Evolutionary conservation across 371 early-diverging fungal species (phyloP).

Genomic region (Mortierella sp.): DNA sequence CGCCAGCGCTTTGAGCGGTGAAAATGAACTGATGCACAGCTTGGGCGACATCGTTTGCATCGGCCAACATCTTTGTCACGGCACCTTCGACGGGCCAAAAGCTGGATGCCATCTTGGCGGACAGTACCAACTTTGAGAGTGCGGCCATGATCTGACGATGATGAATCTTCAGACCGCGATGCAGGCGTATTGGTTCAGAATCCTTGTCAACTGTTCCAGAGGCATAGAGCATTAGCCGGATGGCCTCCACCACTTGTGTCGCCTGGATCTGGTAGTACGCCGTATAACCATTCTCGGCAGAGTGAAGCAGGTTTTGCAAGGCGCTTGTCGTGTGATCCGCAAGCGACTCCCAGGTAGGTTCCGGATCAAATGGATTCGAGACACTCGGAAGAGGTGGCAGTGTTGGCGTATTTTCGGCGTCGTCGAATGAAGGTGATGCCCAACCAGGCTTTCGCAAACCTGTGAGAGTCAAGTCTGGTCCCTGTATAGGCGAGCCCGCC

Average conservation of each 20-base stretch:
- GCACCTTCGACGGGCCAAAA: conserved; percentile 88
- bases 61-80: conserved; percentile 69
- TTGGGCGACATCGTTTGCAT: conserved; percentile 75
- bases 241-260: conserved; percentile 74
- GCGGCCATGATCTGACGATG: conserved; percentile 85
- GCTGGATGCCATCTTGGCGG: conserved; percentile 84
- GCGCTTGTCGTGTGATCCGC: conserved; percentile 41
- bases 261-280: conserved; percentile 64
- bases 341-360: conserved; percentile 43
- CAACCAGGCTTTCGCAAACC: conserved; percentile 10
- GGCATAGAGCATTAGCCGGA: conserved; percentile 86
- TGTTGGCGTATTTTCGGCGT: conserved; percentile 1
- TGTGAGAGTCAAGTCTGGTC: conserved; percentile 5
- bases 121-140: conserved; percentile 83
- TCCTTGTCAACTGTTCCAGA: conserved; percentile 81
- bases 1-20: conserved; percentile 77
- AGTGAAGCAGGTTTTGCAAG: conserved; percentile 38
- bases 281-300: conserved; percentile 45
- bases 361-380: conserved; percentile 46
- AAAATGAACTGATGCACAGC: conserved; percentile 81
- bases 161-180: conserved; percentile 73
- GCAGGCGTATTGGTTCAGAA: conserved; percentile 68
- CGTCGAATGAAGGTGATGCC: not conserved
- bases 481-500: conserved; percentile 34
- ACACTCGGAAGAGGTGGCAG: conserved; percentile 41